A percentile compares a stretch with the other conserved stretches of the same genome.
Evolutionary conservation across 768 basidiomycete species (phyloP).

Genomic region (Rickenella mellea): DNA sequence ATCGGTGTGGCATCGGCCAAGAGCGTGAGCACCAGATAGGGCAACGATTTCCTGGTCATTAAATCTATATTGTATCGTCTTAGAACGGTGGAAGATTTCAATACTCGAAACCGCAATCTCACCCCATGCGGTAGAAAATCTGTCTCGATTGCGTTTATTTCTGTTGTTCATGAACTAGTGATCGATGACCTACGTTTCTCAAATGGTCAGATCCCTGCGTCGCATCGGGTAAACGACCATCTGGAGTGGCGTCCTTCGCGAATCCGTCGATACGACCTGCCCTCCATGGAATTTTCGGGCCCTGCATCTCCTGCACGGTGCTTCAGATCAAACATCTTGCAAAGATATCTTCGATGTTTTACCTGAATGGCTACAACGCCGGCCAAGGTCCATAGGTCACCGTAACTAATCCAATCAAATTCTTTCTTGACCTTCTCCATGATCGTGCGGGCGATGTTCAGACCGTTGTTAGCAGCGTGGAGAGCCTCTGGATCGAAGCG

Average conservation of each 20-base stretch:
- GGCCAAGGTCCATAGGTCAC: constrained; percentile 93
- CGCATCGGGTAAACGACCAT: constrained; percentile 87
- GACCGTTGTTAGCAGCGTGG: constrained; percentile 79
- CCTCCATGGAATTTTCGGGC: constrained; percentile 90
- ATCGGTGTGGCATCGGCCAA: constrained; percentile 88
- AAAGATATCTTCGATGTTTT: constrained; percentile 2
- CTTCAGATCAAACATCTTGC: not conserved
- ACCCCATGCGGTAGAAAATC: constrained; percentile 91
- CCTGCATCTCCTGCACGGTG: constrained; percentile 71
- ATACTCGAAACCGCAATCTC: constrained; percentile 10
- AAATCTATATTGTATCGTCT: constrained; percentile 37
- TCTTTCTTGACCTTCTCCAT: constrained; percentile 85
- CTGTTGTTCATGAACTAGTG: not conserved
- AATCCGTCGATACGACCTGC: constrained; percentile 88
- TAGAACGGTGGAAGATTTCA: not conserved
- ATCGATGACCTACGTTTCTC: constrained; percentile 44
- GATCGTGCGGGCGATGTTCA: constrained; percentile 67
- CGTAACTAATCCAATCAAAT: constrained; percentile 91
- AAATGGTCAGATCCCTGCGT: constrained; percentile 78
- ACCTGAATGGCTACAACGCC: constrained; percentile 85
- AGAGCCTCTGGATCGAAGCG: constrained; percentile 84
- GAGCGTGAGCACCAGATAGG: constrained; percentile 87
- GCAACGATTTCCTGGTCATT: constrained; percentile 97
- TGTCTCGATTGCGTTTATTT: constrained; percentile 11
- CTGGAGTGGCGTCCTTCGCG: constrained; percentile 64